A percentile compares a stretch with the other conserved stretches of the same genome.
phyloP scores from a whole-genome alignment of 805 yeast species.

The Lachancea kluyveri region DNA sequence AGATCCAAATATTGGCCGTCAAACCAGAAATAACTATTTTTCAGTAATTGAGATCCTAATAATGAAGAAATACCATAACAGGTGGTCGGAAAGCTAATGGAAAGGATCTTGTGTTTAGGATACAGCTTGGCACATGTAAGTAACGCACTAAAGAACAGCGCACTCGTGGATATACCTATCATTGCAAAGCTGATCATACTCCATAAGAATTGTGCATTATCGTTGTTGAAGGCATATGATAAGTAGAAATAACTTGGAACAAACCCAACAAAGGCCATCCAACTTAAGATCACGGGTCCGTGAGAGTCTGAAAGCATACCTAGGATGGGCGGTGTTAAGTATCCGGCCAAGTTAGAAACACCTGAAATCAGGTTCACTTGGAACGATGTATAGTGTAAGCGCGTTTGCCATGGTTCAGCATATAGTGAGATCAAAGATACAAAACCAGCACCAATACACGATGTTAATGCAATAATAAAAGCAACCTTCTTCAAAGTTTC shows the following conservation, averaged over 20 bases:
- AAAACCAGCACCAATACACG: slow-evolving; percentile 77
- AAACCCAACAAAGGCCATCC: slow-evolving; percentile 53
- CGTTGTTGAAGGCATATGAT: slow-evolving; percentile 35
- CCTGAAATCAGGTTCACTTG: slow-evolving; percentile 71
- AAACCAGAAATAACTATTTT: slow-evolving; percentile 35
- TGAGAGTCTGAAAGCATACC: slow-evolving; percentile 83
- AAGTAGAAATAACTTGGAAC: slow-evolving; percentile 57
- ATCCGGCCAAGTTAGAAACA: slow-evolving; percentile 72
- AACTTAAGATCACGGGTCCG: slow-evolving; percentile 69
- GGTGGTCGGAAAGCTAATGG: slow-evolving; percentile 84
- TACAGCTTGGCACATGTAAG: slow-evolving; percentile 82
- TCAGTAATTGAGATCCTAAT: slow-evolving; percentile 59
- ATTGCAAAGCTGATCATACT: slow-evolving; percentile 47
- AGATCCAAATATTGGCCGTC: slow-evolving; percentile 36
- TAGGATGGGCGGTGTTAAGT: slow-evolving; percentile 71
- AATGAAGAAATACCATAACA: slow-evolving; percentile 81
- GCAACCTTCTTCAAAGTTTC: slow-evolving; percentile 40
- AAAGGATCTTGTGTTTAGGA: slow-evolving; percentile 68
- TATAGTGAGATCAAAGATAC: slow-evolving; percentile 77
- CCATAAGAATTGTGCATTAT: slow-evolving; percentile 25
- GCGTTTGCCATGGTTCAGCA: slow-evolving; percentile 57
- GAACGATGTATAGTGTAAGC: slow-evolving; percentile 58
- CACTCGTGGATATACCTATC: slow-evolving; percentile 68
- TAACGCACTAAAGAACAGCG: slow-evolving; percentile 63
- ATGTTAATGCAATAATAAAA: slow-evolving; percentile 48